Evolutionary conservation across 2,329 filamentous ascomycete genomes (phyloP).

Genomic region (Trichoderma aggressivum): DNA sequence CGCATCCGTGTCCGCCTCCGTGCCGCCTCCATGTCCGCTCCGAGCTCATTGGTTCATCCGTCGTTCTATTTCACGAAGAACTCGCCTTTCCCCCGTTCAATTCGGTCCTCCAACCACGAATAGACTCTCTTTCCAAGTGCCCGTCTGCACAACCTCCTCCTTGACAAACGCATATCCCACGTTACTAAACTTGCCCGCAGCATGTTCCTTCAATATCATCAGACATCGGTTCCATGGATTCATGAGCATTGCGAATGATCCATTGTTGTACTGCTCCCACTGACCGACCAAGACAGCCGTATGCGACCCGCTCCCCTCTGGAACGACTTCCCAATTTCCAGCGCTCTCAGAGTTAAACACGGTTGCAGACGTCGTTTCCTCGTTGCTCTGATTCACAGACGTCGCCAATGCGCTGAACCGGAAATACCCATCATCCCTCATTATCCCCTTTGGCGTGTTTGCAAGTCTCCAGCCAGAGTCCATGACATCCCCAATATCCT

Average conservation of each 20-base stretch:
- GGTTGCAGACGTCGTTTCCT: neutral
- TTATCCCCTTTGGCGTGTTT: neutral
- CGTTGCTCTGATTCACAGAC: neutral
- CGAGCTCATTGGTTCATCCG: neutral
- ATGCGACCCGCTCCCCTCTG: neutral
- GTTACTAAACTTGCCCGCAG: neutral
- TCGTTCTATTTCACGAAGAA: neutral
- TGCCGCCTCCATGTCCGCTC: neutral
- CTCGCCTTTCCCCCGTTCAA: neutral
- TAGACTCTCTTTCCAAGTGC: neutral
- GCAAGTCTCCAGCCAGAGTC: conserved; percentile 1
- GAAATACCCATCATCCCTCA: neutral
- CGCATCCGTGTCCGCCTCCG: neutral
- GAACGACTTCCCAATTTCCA: neutral
- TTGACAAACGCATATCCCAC: conserved; percentile 7
- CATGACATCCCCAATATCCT: neutral
- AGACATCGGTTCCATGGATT: neutral
- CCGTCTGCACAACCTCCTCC: neutral
- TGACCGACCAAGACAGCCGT: neutral
- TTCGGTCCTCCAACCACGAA: neutral
- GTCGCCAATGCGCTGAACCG: neutral
- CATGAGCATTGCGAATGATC: neutral
- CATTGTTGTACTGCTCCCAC: conserved; percentile 9
- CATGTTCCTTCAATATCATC: conserved; percentile 1
- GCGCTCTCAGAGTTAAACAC: neutral